Evolutionary conservation across 352 stramenopile species (phyloP), one percentile per base, ranked within the genome.

Genomic region (Peronospora destructor): DNA sequence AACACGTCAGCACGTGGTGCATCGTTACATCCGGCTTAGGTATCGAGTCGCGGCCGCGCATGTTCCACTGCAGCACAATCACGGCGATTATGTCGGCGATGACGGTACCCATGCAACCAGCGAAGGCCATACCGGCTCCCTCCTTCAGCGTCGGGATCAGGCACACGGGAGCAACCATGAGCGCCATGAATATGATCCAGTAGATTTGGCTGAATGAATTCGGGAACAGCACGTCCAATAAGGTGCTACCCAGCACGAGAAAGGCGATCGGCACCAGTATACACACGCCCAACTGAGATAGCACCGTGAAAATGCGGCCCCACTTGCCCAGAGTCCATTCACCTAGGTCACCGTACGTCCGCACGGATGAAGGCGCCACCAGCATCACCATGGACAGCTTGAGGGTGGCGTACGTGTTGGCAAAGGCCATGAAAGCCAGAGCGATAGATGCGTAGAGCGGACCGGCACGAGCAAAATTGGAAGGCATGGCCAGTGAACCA

Each of bases 111-210:
- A 79, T 33, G 19, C 60, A 74, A 7, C 68, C 71, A 14, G 64
- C 66, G 35, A 77, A 64, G 0, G 67, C 66, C 29, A 52, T 52
- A 14, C 53, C 51, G 21, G 67, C 58, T 2, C 65, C 51, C 26
- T 78, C 71, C 45, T 82, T 78, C 13, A 82, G 49, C 2, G 67
- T 81, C 5, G 71, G 67, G 35, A 67, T 72, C 23, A 81, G 53
- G 10, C 56, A 72, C 28, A 81, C 49, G 1, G 71, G 71, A 2
- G 73, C 25, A 9, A 77, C 53, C 43, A 64, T 66, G 25, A 73
- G 23, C 0, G 63, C 69, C 71, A 82, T 82, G 45, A 82, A 53
- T 44, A 76, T 61, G 46, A 79, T 76, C 71, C 71, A 82, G 19
- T 59, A 45, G 10, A 41, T 67, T 17, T 58, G 44, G 33, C 53